These are phyloP conservation scores for Camillea tinctor DNA, from an alignment of 2,329 filamentous ascomycete species.

Conservation along the genomic window DNA sequence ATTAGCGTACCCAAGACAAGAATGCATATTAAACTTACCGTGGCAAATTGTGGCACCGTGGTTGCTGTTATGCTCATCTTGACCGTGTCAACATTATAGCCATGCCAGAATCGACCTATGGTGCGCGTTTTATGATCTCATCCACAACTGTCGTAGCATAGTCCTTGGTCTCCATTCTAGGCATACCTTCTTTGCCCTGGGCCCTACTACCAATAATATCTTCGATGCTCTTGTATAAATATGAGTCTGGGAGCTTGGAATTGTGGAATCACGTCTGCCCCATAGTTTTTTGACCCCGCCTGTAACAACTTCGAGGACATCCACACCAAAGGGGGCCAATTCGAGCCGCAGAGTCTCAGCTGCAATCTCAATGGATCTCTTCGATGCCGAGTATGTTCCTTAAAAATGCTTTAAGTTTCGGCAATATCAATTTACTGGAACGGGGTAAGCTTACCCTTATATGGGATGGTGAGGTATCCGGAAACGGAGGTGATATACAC, in stretches of 20 bases:
- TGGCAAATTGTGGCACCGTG: too few relatives aligned
- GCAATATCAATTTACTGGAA: too few relatives aligned
- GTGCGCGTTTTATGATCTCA: too few relatives aligned
- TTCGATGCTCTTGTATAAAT: constrained; percentile 26
- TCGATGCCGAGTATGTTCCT: constrained; percentile 30
- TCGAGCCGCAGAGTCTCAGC: constrained; percentile 30
- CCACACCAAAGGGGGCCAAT: constrained; percentile 27
- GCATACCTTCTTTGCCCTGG: constrained; percentile 21
- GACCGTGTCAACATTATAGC: too few relatives aligned
- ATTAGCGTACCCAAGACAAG: constrained; percentile 8
- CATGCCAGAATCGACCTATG: too few relatives aligned
- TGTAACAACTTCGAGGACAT: constrained; percentile 27
- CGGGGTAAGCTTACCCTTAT: too few relatives aligned
- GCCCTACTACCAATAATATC: constrained; percentile 18
- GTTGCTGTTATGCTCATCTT: too few relatives aligned
- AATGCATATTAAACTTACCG: too few relatives aligned
- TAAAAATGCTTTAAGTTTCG: too few relatives aligned
- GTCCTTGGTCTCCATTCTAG: constrained; percentile 23
- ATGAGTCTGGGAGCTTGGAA: constrained; percentile 21
- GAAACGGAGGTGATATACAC: too few relatives aligned
- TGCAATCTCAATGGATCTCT: constrained; percentile 26
- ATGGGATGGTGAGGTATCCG: too few relatives aligned
- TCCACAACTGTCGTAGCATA: too few relatives aligned
- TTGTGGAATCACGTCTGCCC: constrained; percentile 29
- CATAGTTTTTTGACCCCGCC: constrained; percentile 25